Base-by-base conservation (phyloP, 2,329 filamentous ascomycete species). In the Beauveria sp. region DNA sequence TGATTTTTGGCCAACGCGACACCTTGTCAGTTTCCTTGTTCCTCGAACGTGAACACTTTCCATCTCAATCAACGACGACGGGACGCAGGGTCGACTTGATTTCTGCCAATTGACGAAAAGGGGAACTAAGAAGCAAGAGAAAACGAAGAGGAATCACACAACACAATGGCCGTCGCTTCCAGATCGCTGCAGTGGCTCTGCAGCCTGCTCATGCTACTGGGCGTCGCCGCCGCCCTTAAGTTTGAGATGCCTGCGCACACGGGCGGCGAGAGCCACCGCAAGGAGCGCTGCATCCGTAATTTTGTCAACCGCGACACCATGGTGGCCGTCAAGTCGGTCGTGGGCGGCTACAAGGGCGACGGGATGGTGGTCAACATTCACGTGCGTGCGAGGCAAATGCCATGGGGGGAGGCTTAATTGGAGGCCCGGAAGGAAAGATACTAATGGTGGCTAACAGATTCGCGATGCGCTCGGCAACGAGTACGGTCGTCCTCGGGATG, bases 391-490 rank as follows among this genome's bases (percentile, higher is more conserved):
- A 38, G 34, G 34, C 34, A 38, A 38, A 16, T 16, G 5, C 34
- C 34, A 38, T 16, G 3, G 10, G 12, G 34, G 34, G 14, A 14
- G 5, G 12, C 34, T 38, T 38, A 5, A 16, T 38, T 38, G 14
- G 10, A 38, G 34, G 34, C 34, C 10, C 34, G 34, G 12, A 38
- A 38, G 34, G 34, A 16, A 2, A 38, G 34, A 38, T 5, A 38
- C 12, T 66, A 53, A 67, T 52, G 14, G 65, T 20, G 51, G 42
- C 18, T 31, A 60, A 52, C 73, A 98, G 93, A 96, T 99, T 77
- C 89, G 89, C 76, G 95, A 99, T 78, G 88, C 92, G 18, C 86
- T 96, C 69, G 93, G 93, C 72, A 99, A 99, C 78, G 92, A 98
- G 76, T 97, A 98, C 77, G 92, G 90, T 72, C 86, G 87, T 64